Evolutionary conservation across 768 basidiomycete species (phyloP), one percentile per base, ranked within the genome.

Genomic region (Mycena filopes): DNA sequence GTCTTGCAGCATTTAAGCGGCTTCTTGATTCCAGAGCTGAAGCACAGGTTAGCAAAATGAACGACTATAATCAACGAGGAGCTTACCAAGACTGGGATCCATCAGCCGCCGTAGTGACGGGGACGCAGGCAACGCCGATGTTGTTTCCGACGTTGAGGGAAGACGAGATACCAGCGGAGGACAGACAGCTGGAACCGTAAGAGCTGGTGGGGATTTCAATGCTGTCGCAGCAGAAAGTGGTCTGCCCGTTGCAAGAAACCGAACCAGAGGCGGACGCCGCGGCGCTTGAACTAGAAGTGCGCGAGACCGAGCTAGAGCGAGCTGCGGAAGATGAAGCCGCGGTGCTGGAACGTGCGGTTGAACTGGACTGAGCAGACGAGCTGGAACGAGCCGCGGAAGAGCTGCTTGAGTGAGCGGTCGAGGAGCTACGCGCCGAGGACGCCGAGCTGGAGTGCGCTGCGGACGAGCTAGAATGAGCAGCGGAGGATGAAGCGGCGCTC

Each of bases 211-310:
- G 26, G 31, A 15, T 6, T 21, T 60, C 59, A 10, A 51, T 6
- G 18, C 26, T 29, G n/a, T 60, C 59, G 20, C 59, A 60, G 29
- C 59, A 60, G 59, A 60, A 60, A 3, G 26, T 60, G 5, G 48
- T 23, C 29, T n/a, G n/a, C n/a, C n/a, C n/a, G n/a, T n/a, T n/a
- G n/a, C n/a, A n/a, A n/a, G n/a, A 51, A 5, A 60, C 59, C 6
- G 49, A 31, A n/a, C 57, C 59, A 4, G 49, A 50, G 5, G 33
- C 41, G 3, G 57, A 59, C 20, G 46, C 33, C 21, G 47, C 57
- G 7, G 33, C 45, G 21, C 55, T 56, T 8, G 57, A 59, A 23
- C 46, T 59, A 8, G 55, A 42, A 29, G 58, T 59, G 6, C 47
- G 48, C 36, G 57, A 6, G 50, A 51, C 31, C 48, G 26, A 50